phyloP scores from a whole-genome alignment of 2,329 filamentous ascomycete species.

The Penicillium sp. region DNA sequence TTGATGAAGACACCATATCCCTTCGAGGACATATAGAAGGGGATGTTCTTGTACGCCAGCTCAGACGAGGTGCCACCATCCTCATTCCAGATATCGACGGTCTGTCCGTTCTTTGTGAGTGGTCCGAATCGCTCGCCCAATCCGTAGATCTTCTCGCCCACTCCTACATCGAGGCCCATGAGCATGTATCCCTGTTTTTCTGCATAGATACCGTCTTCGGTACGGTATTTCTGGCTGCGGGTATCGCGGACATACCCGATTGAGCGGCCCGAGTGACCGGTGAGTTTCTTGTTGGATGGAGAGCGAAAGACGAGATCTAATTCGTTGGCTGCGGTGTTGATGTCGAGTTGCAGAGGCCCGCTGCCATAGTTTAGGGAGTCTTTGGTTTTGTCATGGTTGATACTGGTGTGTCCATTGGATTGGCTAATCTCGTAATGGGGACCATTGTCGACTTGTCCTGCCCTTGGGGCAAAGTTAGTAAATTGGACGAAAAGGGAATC shows the following conservation, averaged over 20 bases:
- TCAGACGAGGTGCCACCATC: slow-evolving; percentile 49
- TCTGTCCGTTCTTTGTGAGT: slow-evolving; percentile 74
- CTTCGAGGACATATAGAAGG: slow-evolving; percentile 52
- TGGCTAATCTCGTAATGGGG: slow-evolving; percentile 35
- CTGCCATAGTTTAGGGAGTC: slow-evolving; percentile 33
- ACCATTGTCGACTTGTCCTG: slow-evolving; percentile 35
- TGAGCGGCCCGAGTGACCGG: slow-evolving; percentile 40
- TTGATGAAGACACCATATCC: slow-evolving; percentile 78
- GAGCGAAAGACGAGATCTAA: slow-evolving; percentile 31
- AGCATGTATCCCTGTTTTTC: slow-evolving; percentile 43
- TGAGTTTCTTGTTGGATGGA: slow-evolving; percentile 30
- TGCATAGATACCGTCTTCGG: slow-evolving; percentile 37
- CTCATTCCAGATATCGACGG: slow-evolving; percentile 63
- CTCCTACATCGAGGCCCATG: slow-evolving; percentile 38
- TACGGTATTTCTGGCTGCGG: slow-evolving; percentile 32
- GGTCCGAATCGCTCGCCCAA: slow-evolving; percentile 75
- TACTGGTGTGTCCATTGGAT: slow-evolving; percentile 28
- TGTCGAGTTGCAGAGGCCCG: slow-evolving; percentile 32
- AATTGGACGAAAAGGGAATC: not conserved
- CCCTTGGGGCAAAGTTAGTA: slow-evolving; percentile 24
- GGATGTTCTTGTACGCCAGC: slow-evolving; percentile 43
- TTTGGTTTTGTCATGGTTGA: slow-evolving; percentile 24
- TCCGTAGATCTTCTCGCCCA: slow-evolving; percentile 68
- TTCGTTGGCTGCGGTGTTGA: slow-evolving; percentile 38
- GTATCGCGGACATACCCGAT: slow-evolving; percentile 41